phyloP scores from a whole-genome alignment of 2,329 filamentous ascomycete species.

The Metarhizium humberi region DNA sequence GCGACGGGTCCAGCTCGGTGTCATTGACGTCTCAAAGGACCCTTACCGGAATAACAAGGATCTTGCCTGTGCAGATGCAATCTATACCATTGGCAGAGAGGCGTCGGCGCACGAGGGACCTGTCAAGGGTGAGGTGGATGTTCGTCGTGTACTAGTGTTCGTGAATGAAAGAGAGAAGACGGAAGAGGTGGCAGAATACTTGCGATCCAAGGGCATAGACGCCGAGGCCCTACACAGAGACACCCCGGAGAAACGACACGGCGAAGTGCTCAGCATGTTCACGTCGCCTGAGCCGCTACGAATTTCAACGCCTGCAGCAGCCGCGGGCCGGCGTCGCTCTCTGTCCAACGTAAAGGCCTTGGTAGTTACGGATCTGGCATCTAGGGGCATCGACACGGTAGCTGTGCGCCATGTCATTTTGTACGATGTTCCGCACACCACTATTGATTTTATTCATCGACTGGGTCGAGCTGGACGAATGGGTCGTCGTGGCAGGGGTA shows the following conservation, averaged over 20 bases:
- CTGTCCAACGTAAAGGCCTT: constrained; percentile 79
- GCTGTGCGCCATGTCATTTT: constrained; percentile 85
- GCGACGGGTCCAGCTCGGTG: constrained; percentile 83
- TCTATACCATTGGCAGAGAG: constrained; percentile 86
- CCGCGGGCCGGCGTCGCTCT: constrained; percentile 31
- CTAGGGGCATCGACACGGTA: constrained; percentile 86
- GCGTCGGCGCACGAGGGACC: constrained; percentile 48
- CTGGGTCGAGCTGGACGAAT: constrained; percentile 87
- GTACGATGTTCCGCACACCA: constrained; percentile 96
- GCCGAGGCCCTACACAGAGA: constrained; percentile 80
- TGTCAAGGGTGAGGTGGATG: constrained; percentile 47
- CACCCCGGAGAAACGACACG: constrained; percentile 66
- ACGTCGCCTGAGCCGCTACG: constrained; percentile 41
- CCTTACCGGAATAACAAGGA: constrained; percentile 89
- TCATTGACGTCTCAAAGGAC: constrained; percentile 85
- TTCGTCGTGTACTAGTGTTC: constrained; percentile 87
- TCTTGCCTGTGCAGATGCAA: constrained; percentile 87
- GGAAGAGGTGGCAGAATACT: constrained; percentile 67
- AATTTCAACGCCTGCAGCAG: constrained; percentile 15
- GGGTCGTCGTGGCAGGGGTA: constrained; percentile 78
- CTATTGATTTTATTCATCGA: constrained; percentile 96
- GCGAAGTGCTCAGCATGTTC: constrained; percentile 69
- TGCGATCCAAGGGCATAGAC: constrained; percentile 78
- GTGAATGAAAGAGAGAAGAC: constrained; percentile 94
- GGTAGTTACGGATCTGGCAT: constrained; percentile 88